Evolutionary conservation across 2,329 filamentous ascomycete genomes (phyloP).

Genomic region (Fusarium miscanthi): DNA sequence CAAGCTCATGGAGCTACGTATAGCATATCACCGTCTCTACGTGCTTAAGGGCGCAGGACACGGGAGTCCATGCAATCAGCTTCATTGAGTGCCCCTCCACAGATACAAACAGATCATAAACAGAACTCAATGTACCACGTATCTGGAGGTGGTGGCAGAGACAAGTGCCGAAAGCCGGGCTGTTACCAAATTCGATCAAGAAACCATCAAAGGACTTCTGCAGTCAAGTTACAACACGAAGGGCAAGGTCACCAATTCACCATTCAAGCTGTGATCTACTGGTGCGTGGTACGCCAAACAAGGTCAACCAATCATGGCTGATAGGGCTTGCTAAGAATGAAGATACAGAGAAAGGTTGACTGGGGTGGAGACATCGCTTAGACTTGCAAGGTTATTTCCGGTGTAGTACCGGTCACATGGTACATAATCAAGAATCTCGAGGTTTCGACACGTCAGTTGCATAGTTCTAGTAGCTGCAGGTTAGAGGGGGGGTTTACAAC

Average conservation of each 20-base stretch:
- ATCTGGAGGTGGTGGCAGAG: fast-evolving
- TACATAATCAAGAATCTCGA: neutral
- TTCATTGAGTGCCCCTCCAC: fast-evolving
- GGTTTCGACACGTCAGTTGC: fast-evolving
- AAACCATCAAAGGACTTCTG: fast-evolving
- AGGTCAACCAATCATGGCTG: fast-evolving
- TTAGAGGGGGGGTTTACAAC: too few species aligned
- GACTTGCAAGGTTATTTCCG: fast-evolving
- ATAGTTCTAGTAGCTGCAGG: neutral
- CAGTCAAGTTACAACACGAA: neutral
- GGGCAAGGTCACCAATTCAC: fast-evolving
- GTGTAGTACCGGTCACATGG: fast-evolving
- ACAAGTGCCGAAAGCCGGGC: neutral
- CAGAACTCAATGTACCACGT: neutral
- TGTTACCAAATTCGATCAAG: too few species aligned
- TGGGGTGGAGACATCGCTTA: fast-evolving
- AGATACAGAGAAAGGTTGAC: fast-evolving
- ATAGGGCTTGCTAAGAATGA: neutral
- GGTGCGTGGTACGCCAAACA: fast-evolving
- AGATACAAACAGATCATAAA: neutral
- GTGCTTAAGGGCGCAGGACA: neutral
- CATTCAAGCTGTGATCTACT: neutral
- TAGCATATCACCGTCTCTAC: neutral
- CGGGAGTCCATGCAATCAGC: fast-evolving
- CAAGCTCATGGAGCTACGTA: neutral